phyloP scores from a whole-genome alignment of 1,284 basidiomycete species.

The Cutaneotrichosporon sp. region DNA sequence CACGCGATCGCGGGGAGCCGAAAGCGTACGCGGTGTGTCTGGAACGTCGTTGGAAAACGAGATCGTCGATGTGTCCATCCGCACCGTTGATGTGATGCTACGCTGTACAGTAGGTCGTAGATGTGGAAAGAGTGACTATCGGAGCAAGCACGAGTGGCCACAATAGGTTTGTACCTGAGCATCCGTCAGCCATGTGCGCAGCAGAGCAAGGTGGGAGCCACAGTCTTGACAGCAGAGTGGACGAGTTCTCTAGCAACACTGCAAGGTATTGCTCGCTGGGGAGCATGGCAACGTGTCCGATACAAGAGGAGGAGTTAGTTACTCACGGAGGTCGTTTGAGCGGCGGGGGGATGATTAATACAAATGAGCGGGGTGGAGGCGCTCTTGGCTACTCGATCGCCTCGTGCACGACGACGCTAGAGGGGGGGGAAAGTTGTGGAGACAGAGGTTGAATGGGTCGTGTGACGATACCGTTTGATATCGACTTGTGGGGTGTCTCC shows the following conservation, averaged over 20 bases:
- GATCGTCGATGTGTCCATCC: conserved; percentile 41
- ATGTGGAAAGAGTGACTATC: not conserved
- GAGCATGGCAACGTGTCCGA: not conserved
- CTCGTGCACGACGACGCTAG: too few species aligned
- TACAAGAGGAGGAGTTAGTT: not conserved
- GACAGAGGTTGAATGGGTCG: not conserved
- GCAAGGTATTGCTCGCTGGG: not conserved
- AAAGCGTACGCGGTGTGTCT: conserved; percentile 17
- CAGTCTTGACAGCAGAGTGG: not conserved
- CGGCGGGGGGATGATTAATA: not conserved
- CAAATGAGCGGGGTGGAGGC: not conserved
- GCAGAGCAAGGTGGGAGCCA: not conserved
- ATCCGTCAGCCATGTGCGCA: conserved; percentile 5
- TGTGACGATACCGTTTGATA: not conserved
- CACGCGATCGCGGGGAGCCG: conserved; percentile 12
- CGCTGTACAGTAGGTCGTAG: not conserved
- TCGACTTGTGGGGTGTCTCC: not conserved
- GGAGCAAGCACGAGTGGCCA: not conserved
- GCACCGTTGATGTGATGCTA: conserved; percentile 2
- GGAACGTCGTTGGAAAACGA: conserved; percentile 29
- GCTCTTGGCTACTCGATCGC: not conserved
- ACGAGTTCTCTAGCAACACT: not conserved
- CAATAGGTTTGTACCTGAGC: not conserved
- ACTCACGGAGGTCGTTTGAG: not conserved
- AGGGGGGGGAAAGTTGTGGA: not conserved